Percentiles rank a stretch among this genome's conserved stretches.
Conservation (phyloP, 2,329 filamentous ascomycete genomes). For the Hortaea sp. region DNA sequence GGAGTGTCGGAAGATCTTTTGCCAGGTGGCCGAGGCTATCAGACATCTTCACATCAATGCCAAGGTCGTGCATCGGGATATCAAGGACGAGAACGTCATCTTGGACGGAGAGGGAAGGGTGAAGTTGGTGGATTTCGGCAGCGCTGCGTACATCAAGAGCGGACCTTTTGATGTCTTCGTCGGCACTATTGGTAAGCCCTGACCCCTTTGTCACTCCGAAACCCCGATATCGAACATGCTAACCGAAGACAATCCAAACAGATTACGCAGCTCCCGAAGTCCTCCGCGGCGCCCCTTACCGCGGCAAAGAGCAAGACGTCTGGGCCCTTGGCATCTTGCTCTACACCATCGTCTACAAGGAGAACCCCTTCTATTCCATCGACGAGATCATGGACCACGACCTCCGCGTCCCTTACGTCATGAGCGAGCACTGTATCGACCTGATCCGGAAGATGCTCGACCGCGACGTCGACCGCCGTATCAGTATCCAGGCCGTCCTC, state of each 20-base stretch:
- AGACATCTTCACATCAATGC: slow-evolving; percentile 87
- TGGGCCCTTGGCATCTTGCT: slow-evolving; percentile 95
- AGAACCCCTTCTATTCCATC: slow-evolving; percentile 97
- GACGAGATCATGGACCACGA: slow-evolving; percentile 99
- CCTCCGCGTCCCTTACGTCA: slow-evolving; percentile 75
- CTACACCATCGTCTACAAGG: slow-evolving; percentile 98
- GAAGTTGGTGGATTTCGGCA: slow-evolving; percentile 96
- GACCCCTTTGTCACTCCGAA: background rate
- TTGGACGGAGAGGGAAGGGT: slow-evolving; percentile 91
- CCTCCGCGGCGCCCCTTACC: slow-evolving; percentile 80
- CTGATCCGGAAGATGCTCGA: slow-evolving; percentile 87
- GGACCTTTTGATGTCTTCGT: slow-evolving; percentile 99
- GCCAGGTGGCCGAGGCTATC: slow-evolving; percentile 80
- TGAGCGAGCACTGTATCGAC: slow-evolving; percentile 87
- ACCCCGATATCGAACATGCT: background rate
- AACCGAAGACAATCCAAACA: slow-evolving; percentile 28
- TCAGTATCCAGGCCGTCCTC: slow-evolving; percentile 79
- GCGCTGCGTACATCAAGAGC: slow-evolving; percentile 95
- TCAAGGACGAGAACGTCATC: slow-evolving; percentile 98
- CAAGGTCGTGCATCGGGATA: slow-evolving; percentile 88
- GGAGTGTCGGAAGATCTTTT: slow-evolving; percentile 90
- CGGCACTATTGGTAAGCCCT: slow-evolving; percentile 77
- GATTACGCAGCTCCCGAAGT: slow-evolving; percentile 99
- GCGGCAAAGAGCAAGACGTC: slow-evolving; percentile 93
- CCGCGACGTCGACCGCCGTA: slow-evolving; percentile 70